Base-by-base conservation (phyloP, 2,329 filamentous ascomycete species). In the Knoxdaviesia proteae region DNA sequence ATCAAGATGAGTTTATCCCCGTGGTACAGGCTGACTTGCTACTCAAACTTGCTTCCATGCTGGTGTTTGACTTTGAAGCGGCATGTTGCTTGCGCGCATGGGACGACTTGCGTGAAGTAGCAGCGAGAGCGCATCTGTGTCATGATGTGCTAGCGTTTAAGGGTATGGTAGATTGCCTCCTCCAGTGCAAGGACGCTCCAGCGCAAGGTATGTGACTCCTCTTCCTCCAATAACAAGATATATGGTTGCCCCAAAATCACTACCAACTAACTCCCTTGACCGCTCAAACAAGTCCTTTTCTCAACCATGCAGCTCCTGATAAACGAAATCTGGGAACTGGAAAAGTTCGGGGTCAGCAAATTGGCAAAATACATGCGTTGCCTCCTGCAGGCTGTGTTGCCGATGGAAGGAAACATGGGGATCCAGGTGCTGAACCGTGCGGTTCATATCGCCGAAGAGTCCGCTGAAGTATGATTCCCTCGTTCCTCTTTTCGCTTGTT, bases 1-100 rank as follows among this genome's bases (percentile, higher is more conserved):
- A 42, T 5, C 41, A 37, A 10, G 44, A 47, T 8, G 41, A 38
- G 6, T 47, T 45, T 36, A 32, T 39, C 31, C 30, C 40, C 8
- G 33, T 39, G 8, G 42, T 45, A 30, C 36, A 38, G 10, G 48
- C 59, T 1, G 77, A 82, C 51, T 60, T 84, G 10, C 51, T 63
- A 6, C 57, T 60, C 2, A 87, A 84, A 51, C 61, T 80, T 34
- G 67, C 76, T 5, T 69, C 74, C 3, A 58, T 93, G 11, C 61
- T 84, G 6, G 73, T 80, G 1, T 82, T 87, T 48, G 80, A 90
- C 49, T 81, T 93, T 47, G 86, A 94, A 60, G 79, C 75, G 3
- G 74, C 78, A 0, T 60, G 81, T 36, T 66, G 64, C 33, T 61
- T 90, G 5, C 69, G 74, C 46, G 64, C 69, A 20, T 90, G 78